phyloP scores from a whole-genome alignment of 2,329 filamentous ascomycete genomes.

The Ceratocystis diversiconidia region DNA sequence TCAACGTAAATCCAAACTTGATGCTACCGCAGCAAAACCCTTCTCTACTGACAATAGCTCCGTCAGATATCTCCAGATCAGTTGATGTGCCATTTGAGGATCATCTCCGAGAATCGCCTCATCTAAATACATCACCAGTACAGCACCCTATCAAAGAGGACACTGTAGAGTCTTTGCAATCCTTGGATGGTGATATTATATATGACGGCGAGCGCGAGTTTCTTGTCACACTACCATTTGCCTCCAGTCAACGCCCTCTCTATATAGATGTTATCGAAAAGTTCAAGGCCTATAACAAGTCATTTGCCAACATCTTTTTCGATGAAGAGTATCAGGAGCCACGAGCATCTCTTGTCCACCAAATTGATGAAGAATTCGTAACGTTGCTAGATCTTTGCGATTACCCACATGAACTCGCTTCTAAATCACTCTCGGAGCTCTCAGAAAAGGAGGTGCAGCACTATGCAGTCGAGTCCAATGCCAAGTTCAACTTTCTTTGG shows the following conservation, averaged over 20 bases:
- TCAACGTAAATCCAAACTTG: conserved; percentile 2
- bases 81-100: conserved; percentile 20
- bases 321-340: conserved; percentile 29
- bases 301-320: conserved; percentile 33
- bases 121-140: conserved; percentile 14
- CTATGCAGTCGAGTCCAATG: conserved; percentile 41
- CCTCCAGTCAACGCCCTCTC: conserved; percentile 36
- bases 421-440: conserved; percentile 29
- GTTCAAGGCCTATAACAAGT: conserved; percentile 31
- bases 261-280: conserved; percentile 38
- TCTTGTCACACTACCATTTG: conserved; percentile 43
- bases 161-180: conserved; percentile 9
- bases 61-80: conserved; percentile 27
- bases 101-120: conserved; percentile 10
- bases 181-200: conserved; percentile 1
- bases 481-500: conserved; percentile 46
- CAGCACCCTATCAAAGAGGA: conserved; percentile 9
- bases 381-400: conserved; percentile 42
- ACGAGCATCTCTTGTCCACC: conserved; percentile 28
- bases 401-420: conserved; percentile 38
- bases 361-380: conserved; percentile 38
- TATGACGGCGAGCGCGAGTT: conserved; percentile 29
- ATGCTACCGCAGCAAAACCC: conserved; percentile 10
- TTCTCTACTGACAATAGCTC: conserved; percentile 25
- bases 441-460: conserved; percentile 33